These are phyloP conservation scores for Colletotrichum caudatum DNA, from an alignment of 2,329 filamentous ascomycete genomes.

Conservation along the genomic window DNA sequence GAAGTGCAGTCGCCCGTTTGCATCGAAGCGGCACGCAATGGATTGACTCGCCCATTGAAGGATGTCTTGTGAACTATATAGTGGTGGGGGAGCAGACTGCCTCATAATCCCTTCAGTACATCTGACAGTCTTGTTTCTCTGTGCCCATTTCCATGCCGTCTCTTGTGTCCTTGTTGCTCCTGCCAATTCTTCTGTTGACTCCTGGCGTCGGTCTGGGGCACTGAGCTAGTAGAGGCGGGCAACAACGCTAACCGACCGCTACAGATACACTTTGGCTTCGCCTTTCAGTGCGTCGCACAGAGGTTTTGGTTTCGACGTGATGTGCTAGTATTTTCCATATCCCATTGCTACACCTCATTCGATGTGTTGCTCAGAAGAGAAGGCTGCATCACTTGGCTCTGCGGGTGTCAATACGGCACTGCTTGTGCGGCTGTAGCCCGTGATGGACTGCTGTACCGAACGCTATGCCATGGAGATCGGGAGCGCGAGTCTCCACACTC, in stretches of 20 bases:
- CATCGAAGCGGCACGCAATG: not conserved
- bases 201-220: not conserved
- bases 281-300: not conserved
- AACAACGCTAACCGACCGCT: not conserved
- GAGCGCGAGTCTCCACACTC: not conserved
- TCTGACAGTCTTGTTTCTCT: not conserved
- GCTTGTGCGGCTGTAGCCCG: not conserved
- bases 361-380: not conserved
- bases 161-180: not conserved
- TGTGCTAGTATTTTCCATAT: not conserved
- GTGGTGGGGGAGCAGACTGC: not conserved
- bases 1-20: too few relatives aligned
- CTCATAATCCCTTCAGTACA: not conserved
- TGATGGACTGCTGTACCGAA: not conserved
- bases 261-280: not conserved
- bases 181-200: not conserved
- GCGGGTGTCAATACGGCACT: not conserved
- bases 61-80: not conserved
- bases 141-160: not conserved
- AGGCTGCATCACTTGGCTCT: not conserved
- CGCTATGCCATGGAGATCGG: too few relatives aligned
- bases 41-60: not conserved
- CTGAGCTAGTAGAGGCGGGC: not conserved
- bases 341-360: not conserved
- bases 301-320: not conserved